Conservation (phyloP, 1,284 basidiomycete genomes). For the Apiotrichum veenhuisii region DNA sequence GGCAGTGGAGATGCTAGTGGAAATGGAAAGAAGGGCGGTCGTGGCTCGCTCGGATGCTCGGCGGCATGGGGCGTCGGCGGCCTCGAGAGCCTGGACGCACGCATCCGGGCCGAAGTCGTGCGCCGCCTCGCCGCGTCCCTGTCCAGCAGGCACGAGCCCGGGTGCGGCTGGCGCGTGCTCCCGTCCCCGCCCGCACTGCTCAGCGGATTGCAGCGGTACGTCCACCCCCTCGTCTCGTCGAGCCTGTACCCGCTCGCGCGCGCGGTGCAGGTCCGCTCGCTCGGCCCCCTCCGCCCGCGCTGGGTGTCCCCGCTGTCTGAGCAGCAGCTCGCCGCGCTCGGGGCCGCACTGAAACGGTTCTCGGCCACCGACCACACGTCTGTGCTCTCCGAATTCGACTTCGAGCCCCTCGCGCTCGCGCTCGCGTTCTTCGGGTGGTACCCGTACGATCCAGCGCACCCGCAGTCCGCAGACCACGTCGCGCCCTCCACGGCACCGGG, state of each 20-base stretch:
- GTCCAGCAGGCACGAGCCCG: slow-evolving; percentile 18
- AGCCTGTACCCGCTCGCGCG: slow-evolving; percentile 25
- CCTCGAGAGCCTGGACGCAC: neutral
- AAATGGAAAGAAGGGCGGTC: neutral
- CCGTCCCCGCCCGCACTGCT: slow-evolving; percentile 11
- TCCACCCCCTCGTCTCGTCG: slow-evolving; percentile 29
- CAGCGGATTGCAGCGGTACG: slow-evolving; percentile 16
- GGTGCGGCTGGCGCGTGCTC: slow-evolving; percentile 31
- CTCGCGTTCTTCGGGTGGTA: slow-evolving; percentile 43
- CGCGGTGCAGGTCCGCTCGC: slow-evolving; percentile 19
- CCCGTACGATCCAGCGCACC: slow-evolving; percentile 29
- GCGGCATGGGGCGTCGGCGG: slow-evolving; percentile 17
- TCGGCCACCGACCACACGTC: neutral
- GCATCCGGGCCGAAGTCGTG: slow-evolving; percentile 24
- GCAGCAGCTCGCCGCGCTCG: slow-evolving; percentile 7
- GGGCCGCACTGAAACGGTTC: neutral
- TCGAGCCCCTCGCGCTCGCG: slow-evolving; percentile 12
- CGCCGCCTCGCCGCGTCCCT: slow-evolving; percentile 22
- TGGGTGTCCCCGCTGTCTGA: slow-evolving; percentile 4
- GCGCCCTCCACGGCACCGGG: neutral
- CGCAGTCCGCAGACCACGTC: slow-evolving; percentile 10
- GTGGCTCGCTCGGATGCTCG: slow-evolving; percentile 16
- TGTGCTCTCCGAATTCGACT: too few relatives aligned
- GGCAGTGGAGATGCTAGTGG: slow-evolving; percentile 16
- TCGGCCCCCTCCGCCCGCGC: slow-evolving; percentile 2